A percentile compares a stretch with the other conserved stretches of the same genome.
These are phyloP conservation scores for Aureobasidium sp. DNA, from an alignment of 2,329 filamentous ascomycete genomes.

Conservation along the genomic window DNA sequence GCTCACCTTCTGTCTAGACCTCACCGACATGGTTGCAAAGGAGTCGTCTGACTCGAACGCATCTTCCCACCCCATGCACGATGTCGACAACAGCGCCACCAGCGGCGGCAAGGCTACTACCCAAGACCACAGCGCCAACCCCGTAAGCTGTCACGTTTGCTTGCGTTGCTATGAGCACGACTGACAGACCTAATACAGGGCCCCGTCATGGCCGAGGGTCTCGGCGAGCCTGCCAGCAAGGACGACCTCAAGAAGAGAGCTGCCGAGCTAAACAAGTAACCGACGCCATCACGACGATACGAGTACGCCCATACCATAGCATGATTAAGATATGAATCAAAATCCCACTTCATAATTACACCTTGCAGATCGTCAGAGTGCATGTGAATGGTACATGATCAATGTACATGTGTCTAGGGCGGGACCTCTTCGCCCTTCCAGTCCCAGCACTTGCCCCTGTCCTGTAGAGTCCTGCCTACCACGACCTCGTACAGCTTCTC, in stretches of 20 bases:
- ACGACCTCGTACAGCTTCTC: slow-evolving; percentile 58
- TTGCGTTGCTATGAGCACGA: slow-evolving; percentile 14
- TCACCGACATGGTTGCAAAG: slow-evolving; percentile 41
- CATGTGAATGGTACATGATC: background rate
- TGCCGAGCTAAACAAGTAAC: slow-evolving; percentile 44
- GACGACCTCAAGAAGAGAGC: slow-evolving; percentile 44
- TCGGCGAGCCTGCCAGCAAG: slow-evolving; percentile 40
- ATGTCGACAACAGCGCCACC: slow-evolving; percentile 27
- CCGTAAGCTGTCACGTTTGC: slow-evolving; percentile 24
- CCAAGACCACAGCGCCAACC: slow-evolving; percentile 37
- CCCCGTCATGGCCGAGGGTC: slow-evolving; percentile 38
- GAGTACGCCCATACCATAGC: slow-evolving; percentile 8
- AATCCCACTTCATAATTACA: background rate
- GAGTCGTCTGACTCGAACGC: slow-evolving; percentile 37
- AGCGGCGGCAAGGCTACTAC: slow-evolving; percentile 31
- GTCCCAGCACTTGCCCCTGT: slow-evolving; percentile 61
- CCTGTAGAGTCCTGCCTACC: slow-evolving; percentile 38
- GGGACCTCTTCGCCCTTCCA: slow-evolving; percentile 59
- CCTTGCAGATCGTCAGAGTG: background rate
- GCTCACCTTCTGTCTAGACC: slow-evolving; percentile 25
- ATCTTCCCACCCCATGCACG: slow-evolving; percentile 30
- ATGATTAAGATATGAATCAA: slow-evolving; percentile 6
- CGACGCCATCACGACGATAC: background rate
- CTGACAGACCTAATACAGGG: slow-evolving; percentile 27
- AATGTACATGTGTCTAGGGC: slow-evolving; percentile 35